Percentiles rank a stretch among this genome's conserved stretches.
Conservation (phyloP, 2,329 filamentous ascomycete genomes). For the Venturia oleaginea region DNA sequence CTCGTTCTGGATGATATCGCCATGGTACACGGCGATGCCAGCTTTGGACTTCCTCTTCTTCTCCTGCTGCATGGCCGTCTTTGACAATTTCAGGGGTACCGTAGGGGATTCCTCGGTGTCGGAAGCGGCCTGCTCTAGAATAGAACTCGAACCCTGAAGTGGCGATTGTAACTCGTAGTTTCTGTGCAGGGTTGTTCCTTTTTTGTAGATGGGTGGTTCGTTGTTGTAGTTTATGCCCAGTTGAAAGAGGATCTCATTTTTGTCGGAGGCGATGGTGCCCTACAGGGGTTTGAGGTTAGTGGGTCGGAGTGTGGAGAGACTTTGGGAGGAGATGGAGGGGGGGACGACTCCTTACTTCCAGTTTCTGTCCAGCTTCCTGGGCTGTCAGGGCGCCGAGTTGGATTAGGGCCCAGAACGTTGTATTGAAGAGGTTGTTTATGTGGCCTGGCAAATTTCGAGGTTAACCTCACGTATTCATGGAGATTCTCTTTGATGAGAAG, state of each 20-base stretch:
- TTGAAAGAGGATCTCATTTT: slow-evolving; percentile 89
- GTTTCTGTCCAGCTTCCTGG: slow-evolving; percentile 68
- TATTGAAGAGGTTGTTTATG: slow-evolving; percentile 98
- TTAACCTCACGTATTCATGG: no score
- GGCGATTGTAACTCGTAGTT: slow-evolving; percentile 33
- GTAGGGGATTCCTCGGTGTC: neutral
- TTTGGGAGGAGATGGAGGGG: neutral
- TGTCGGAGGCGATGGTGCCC: slow-evolving; percentile 78
- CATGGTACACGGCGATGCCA: slow-evolving; percentile 68
- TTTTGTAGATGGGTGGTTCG: slow-evolving; percentile 83
- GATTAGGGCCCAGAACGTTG: slow-evolving; percentile 87
- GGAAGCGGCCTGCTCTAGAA: neutral
- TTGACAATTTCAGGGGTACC: slow-evolving; percentile 44
- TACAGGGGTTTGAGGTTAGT: slow-evolving; percentile 31
- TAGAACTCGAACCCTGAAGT: neutral
- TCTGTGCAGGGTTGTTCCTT: slow-evolving; percentile 82
- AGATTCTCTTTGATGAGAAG: no score
- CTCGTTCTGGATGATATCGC: slow-evolving; percentile 90
- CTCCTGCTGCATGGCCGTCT: slow-evolving; percentile 74
- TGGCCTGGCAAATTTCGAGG: slow-evolving; percentile 50
- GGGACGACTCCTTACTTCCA: slow-evolving; percentile 61
- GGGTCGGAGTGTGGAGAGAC: neutral
- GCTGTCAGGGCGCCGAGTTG: slow-evolving; percentile 65
- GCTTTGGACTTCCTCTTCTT: slow-evolving; percentile 75
- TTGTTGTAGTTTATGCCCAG: slow-evolving; percentile 98